A percentile compares a stretch with the other conserved stretches of the same genome.
These are phyloP conservation scores for Gigaspora rosea DNA, from an alignment of 192 early-diverging fungal species.

Conservation along the genomic window DNA sequence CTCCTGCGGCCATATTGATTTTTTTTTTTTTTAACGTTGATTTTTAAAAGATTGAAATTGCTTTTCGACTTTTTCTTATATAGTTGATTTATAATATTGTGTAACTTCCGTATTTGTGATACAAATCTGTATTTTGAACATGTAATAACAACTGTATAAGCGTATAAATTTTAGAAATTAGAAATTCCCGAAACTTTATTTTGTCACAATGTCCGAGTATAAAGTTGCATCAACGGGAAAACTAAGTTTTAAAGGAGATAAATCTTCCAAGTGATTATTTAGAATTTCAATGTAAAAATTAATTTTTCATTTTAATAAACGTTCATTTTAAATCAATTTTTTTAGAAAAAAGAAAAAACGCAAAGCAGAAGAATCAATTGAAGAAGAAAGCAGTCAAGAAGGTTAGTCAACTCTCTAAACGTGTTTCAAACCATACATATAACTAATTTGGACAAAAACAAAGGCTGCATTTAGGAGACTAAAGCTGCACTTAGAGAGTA, in stretches of 20 bases:
- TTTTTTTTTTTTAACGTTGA: not conserved
- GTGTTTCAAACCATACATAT: not conserved
- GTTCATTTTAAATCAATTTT: not conserved
- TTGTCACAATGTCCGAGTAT: slow-evolving; percentile 36
- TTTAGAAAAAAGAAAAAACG: slow-evolving; percentile 68
- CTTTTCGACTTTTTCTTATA: not conserved
- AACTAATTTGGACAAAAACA: not conserved
- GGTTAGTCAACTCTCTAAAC: not conserved
- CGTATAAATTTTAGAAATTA: no score
- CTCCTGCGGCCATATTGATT: not conserved
- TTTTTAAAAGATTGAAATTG: not conserved
- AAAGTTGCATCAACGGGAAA: slow-evolving; percentile 46
- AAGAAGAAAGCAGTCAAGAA: slow-evolving; percentile 38
- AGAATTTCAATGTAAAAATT: not conserved
- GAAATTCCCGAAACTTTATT: not conserved
- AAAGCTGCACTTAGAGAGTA: no score
- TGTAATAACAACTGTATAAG: no score
- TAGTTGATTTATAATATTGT: no score
- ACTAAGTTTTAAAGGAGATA: slow-evolving; percentile 65
- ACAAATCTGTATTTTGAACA: no score
- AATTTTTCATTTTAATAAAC: not conserved
- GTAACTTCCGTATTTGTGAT: no score
- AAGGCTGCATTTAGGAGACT: no score
- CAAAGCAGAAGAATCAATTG: slow-evolving; percentile 45
- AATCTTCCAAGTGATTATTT: slow-evolving; percentile 50